These are phyloP conservation scores for Toxoplasma gondii DNA, from an alignment of 169 alveolate genomes.

Conservation along the genomic window DNA sequence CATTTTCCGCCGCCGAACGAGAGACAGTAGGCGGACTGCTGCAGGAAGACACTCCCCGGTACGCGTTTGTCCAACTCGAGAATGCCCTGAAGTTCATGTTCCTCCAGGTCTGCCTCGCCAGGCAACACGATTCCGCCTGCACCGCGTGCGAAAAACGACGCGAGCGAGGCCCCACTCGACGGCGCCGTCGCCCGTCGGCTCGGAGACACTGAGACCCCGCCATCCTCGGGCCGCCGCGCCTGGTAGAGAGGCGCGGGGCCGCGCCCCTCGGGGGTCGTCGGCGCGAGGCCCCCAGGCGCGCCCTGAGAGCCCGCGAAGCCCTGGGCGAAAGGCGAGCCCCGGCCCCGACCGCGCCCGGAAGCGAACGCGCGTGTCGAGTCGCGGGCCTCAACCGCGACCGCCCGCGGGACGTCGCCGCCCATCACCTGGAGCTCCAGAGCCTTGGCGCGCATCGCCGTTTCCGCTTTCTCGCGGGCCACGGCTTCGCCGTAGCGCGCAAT, in stretches of 20 bases:
- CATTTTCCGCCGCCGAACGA: constrained; percentile 13
- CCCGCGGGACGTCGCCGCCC: not conserved
- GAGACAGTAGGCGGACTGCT: not conserved
- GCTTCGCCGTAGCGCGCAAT: not conserved
- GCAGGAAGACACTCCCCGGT: not conserved
- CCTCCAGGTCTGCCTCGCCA: not conserved
- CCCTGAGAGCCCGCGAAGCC: too few species aligned
- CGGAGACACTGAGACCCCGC: not conserved
- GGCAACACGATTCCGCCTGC: not conserved
- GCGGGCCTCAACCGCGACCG: too few species aligned
- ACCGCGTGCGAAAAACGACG: not conserved
- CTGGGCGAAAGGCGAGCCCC: too few species aligned
- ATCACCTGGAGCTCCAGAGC: not conserved
- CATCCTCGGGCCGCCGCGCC: not conserved
- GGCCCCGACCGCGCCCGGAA: too few species aligned
- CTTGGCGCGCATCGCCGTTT: not conserved
- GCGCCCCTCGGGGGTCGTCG: not conserved
- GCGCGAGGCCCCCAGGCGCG: not conserved
- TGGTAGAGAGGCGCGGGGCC: not conserved
- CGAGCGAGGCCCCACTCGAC: not conserved
- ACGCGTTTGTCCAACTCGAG: constrained; percentile 7
- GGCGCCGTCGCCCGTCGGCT: not conserved
- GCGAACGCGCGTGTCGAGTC: too few species aligned
- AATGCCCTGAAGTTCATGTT: not conserved
- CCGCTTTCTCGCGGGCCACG: not conserved